Conservation (phyloP, 2,329 filamentous ascomycete species). For the Trichoderma hamatum region DNA sequence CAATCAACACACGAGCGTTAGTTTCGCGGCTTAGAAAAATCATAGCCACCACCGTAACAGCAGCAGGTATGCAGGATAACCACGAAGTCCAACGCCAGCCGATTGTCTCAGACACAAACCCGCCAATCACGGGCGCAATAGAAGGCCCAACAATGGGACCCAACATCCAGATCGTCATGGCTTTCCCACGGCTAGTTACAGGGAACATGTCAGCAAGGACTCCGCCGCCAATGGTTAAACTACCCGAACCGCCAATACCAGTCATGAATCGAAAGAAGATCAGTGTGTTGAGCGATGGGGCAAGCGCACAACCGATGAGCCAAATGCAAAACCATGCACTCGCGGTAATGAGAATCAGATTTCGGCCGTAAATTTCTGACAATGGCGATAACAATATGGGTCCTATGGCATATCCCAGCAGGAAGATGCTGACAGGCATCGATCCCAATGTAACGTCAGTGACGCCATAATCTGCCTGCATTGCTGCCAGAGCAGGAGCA, state of each 20-base stretch:
- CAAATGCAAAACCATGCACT: conserved; percentile 65
- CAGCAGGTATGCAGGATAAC: conserved; percentile 34
- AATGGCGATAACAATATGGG: conserved; percentile 61
- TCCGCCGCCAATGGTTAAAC: conserved; percentile 58
- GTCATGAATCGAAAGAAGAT: conserved; percentile 63
- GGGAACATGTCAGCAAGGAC: conserved; percentile 58
- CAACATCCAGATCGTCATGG: conserved; percentile 56
- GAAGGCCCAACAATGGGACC: conserved; percentile 62
- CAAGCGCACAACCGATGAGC: conserved; percentile 66
- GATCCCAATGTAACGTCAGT: conserved; percentile 9
- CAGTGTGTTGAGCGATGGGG: conserved; percentile 55
- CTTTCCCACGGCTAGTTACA: conserved; percentile 50
- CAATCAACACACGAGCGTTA: conserved; percentile 9
- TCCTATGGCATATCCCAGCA: conserved; percentile 38
- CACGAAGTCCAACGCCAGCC: conserved; percentile 58
- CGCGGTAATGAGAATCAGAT: conserved; percentile 57
- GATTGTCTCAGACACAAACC: conserved; percentile 52
- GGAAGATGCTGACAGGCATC: conserved; percentile 17
- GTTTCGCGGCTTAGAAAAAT: conserved; percentile 14
- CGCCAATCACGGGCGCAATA: conserved; percentile 53
- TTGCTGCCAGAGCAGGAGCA: background rate
- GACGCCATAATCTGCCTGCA: conserved; percentile 13
- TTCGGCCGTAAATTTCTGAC: conserved; percentile 67
- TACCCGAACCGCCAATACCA: conserved; percentile 60
- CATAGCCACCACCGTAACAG: conserved; percentile 12